Evolutionary conservation across 108 stramenopile species (phyloP).

Genomic region (Heterococcus sp.): DNA sequence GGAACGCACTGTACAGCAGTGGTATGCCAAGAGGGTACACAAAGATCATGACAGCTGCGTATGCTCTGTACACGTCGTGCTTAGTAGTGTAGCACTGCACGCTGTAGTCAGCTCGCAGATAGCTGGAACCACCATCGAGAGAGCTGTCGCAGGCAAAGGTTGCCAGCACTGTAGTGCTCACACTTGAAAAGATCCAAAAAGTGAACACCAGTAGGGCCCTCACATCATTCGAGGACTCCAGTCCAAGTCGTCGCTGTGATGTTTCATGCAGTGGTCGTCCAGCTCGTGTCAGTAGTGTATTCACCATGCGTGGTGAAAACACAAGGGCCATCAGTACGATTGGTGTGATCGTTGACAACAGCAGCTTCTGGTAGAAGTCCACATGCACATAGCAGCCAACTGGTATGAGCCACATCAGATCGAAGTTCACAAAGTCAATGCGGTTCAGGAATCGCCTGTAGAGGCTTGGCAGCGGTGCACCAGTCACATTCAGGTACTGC

Average conservation of each 20-base stretch:
- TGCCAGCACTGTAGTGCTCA: not conserved
- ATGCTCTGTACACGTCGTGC: not conserved
- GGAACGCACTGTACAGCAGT: not conserved
- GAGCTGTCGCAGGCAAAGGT: not conserved
- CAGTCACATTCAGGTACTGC: too few relatives aligned
- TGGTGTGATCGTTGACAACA: constrained; percentile 18
- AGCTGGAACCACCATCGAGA: not conserved
- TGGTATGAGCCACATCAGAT: constrained; percentile 12
- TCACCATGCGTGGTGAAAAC: constrained; percentile 67
- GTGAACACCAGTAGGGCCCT: not conserved
- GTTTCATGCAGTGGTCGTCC: too few relatives aligned
- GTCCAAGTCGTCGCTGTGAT: too few relatives aligned
- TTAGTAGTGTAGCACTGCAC: not conserved
- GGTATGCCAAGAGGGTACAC: not conserved
- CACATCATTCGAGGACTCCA: not conserved
- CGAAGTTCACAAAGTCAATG: constrained; percentile 17
- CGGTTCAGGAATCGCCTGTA: constrained; percentile 4
- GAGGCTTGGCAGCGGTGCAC: constrained; percentile 2
- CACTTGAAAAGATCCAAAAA: not conserved
- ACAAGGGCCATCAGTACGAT: constrained; percentile 52
- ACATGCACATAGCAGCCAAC: constrained; percentile 1
- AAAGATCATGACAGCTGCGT: not conserved
- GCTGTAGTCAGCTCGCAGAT: not conserved
- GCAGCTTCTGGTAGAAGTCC: constrained; percentile 21
- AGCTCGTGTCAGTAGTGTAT: constrained; percentile 75